phyloP scores from a whole-genome alignment of 108 stramenopile genomes.

The Schizochytrium sp. region DNA sequence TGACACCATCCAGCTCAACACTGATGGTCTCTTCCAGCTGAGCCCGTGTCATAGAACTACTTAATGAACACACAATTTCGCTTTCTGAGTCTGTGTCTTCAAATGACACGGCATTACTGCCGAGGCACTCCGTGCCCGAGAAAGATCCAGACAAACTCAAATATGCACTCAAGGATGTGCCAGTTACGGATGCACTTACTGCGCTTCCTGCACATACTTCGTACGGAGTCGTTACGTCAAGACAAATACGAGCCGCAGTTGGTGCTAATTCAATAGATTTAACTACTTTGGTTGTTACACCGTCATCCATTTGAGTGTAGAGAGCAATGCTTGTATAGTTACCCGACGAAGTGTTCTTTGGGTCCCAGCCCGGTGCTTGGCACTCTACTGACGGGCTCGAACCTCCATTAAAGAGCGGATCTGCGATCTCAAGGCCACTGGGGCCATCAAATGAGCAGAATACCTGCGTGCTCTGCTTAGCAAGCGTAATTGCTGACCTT shows the following conservation, averaged over 20 bases:
- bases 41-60: neutral
- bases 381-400: slow-evolving; percentile 25
- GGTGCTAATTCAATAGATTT: slow-evolving; percentile 25
- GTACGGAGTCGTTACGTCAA: neutral
- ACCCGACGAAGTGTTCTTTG: neutral
- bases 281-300: neutral
- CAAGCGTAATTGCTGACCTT: slow-evolving; percentile 34
- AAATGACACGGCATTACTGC: neutral
- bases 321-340: slow-evolving; percentile 20
- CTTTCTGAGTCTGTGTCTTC: neutral
- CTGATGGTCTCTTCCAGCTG: neutral
- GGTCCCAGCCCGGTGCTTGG: slow-evolving; percentile 44
- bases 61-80: neutral
- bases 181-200: neutral
- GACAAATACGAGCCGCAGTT: slow-evolving; percentile 17
- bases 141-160: neutral
- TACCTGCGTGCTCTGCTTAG: neutral
- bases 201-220: neutral
- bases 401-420: neutral
- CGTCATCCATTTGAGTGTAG: neutral
- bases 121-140: neutral
- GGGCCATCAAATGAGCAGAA: slow-evolving; percentile 12
- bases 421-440: neutral
- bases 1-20: neutral
- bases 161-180: neutral